Conservation (phyloP, 2,329 filamentous ascomycete genomes). For the Neophaeococcomyces aloes region DNA sequence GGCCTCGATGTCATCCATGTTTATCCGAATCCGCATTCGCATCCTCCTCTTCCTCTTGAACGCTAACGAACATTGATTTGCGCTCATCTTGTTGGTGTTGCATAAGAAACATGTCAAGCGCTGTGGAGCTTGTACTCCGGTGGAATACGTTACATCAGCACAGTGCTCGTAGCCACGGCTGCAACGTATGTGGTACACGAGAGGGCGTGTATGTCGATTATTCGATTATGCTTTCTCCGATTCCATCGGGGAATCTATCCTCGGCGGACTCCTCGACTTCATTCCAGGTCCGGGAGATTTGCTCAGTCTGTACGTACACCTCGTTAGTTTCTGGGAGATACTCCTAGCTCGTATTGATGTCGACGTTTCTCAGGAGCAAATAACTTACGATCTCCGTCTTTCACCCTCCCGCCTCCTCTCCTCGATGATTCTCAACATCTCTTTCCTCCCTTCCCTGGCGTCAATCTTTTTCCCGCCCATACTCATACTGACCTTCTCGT, state of each 20-base stretch:
- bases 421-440: constrained; percentile 86
- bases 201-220: too few species aligned
- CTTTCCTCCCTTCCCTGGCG: constrained; percentile 67
- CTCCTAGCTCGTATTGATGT: not conserved
- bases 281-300: constrained; percentile 17
- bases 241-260: constrained; percentile 21
- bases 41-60: too few species aligned
- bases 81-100: too few species aligned
- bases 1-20: too few species aligned
- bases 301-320: constrained; percentile 13
- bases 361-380: not conserved
- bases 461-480: constrained; percentile 78
- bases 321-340: not conserved
- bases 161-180: too few species aligned
- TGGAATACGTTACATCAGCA: too few species aligned
- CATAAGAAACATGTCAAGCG: too few species aligned
- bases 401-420: constrained; percentile 78
- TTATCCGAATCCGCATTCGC: too few species aligned
- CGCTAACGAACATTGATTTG: too few species aligned
- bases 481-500: constrained; percentile 88
- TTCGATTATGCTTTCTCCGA: not conserved
- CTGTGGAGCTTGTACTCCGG: too few species aligned
- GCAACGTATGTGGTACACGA: too few species aligned
- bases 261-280: constrained; percentile 22
- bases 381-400: constrained; percentile 64